Percentiles rank a stretch among this genome's conserved stretches.
phyloP scores from a whole-genome alignment of 345 rosid genomes.

The Laguncularia racemosa region DNA sequence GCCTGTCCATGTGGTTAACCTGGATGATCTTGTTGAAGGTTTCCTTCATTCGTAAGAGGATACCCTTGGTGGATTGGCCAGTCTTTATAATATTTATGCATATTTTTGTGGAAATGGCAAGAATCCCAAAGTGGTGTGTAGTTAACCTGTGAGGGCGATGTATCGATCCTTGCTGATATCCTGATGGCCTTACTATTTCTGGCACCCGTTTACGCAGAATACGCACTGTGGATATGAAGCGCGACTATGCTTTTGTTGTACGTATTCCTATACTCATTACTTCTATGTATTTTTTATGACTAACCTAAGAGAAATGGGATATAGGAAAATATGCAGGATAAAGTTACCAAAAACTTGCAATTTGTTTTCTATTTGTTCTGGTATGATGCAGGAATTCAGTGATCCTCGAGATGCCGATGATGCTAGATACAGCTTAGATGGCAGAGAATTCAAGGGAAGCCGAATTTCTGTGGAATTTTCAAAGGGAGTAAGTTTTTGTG shows the following conservation, averaged over 20 bases:
- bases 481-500: conserved; percentile 51
- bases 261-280: conserved; percentile 22
- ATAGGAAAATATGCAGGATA: too few relatives aligned
- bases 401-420: conserved; percentile 97
- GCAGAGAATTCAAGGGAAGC: conserved; percentile 76
- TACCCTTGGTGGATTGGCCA: conserved; percentile 93
- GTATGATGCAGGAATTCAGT: conserved; percentile 70
- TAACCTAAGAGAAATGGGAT: neutral
- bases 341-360: conserved; percentile 8
- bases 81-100: conserved; percentile 68
- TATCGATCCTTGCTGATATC: conserved; percentile 77
- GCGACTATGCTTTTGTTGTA: conserved; percentile 98
- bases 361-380: conserved; percentile 19
- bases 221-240: conserved; percentile 99
- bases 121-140: conserved; percentile 85
- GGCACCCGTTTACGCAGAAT: conserved; percentile 96
- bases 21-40: conserved; percentile 98
- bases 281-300: neutral
- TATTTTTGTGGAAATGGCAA: conserved; percentile 73
- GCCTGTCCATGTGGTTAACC: conserved; percentile 54
- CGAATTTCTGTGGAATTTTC: conserved; percentile 89
- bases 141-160: conserved; percentile 85
- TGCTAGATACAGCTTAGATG: conserved; percentile 77
- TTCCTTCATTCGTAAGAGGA: conserved; percentile 83
- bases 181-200: conserved; percentile 99